Evolutionary conservation across 148 eudicot genomes (phyloP).

Genomic region (Rhododendron griersonianum): DNA sequence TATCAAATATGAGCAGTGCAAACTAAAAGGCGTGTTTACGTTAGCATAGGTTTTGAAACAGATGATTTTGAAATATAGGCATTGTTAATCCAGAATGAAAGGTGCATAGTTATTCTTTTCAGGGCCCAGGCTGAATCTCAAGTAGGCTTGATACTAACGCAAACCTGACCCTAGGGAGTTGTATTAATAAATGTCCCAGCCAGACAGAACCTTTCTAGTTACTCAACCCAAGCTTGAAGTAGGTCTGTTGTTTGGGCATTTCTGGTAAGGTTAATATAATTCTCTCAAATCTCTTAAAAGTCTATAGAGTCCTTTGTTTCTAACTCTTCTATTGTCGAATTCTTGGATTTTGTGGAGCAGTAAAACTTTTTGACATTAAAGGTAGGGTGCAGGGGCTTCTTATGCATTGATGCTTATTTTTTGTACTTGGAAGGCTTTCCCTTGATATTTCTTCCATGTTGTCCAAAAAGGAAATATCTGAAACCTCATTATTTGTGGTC

Average conservation of each 20-base stretch:
- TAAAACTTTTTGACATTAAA: background rate
- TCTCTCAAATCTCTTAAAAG: background rate
- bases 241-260: background rate
- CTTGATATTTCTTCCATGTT: background rate
- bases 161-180: constrained; percentile 1
- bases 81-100: background rate
- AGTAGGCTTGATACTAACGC: background rate
- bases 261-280: background rate
- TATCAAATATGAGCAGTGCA: background rate
- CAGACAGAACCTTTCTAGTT: background rate
- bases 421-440: background rate
- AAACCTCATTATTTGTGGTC: background rate
- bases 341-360: background rate
- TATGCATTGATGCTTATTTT: background rate
- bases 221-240: background rate
- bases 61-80: background rate
- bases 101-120: background rate
- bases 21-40: background rate
- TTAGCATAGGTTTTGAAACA: background rate
- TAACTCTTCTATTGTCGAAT: background rate
- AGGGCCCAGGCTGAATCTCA: background rate
- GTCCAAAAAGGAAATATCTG: background rate
- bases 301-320: background rate
- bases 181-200: background rate
- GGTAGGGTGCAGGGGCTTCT: background rate